Base-by-base conservation (phyloP, 1,284 basidiomycete species). In the Malassezia psittaci region DNA sequence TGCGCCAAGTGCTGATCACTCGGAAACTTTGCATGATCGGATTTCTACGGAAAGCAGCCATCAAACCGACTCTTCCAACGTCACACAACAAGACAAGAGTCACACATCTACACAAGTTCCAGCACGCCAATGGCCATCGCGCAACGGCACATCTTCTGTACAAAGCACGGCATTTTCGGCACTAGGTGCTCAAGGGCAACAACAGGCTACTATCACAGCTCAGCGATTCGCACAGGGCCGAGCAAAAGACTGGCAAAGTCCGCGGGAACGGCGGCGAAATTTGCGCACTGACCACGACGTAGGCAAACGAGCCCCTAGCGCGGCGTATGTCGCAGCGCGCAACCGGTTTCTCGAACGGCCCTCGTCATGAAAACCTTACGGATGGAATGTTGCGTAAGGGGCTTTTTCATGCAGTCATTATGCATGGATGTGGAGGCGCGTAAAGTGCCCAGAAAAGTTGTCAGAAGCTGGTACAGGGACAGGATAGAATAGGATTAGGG, bases 121-220 rank as follows among this genome's bases (percentile, higher is more conserved):
- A 3, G 24, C 24, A 29, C 24, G 41, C 16, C 12, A 15, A 5
- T 43, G 41, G 41, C 13, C 41, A n/a, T 11, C 11, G 11, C 48
- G 48, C 10, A 51, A 40, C 24, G 46, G 52, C 3, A 33, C 52
- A 36, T 48, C 49, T 1, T 8, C 16, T 4, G 34, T 52, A 13
- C 35, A 46, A 29, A 36, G 16, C 5, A 52, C 43, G 5, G 51
- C 43, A 9, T 46, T 52, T 16, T 45, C 43, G 5, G 34, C 41
- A 8, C 35, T 52, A 16, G 51, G 48, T 18, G 46, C 47, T 2
- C 32, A 29, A 16, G 52, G 37, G 6, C 46, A 36, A 13, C 7
- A 12, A 2, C 24, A 48, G 19, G 46, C 36, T 24, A 38, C 51
- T 9, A 18, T 16, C 24, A 13, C 11, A 11, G 37, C 52, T 24